These are phyloP conservation scores for Podospora anserina DNA, from an alignment of 495 filamentous ascomycete species.

Conservation along the genomic window DNA sequence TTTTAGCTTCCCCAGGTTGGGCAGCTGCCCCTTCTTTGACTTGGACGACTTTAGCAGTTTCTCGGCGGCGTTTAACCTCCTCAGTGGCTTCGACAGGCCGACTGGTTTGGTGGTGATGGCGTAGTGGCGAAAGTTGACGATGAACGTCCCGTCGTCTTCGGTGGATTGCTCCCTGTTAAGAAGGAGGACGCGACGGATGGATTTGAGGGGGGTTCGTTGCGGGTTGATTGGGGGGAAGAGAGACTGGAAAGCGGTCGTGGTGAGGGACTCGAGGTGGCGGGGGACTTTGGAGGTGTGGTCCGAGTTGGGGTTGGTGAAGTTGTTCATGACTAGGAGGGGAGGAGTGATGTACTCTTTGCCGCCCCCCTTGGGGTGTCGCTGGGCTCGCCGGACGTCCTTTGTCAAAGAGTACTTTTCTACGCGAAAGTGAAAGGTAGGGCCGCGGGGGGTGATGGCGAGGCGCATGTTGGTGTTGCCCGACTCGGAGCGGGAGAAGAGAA, in stretches of 20 bases:
- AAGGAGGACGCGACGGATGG: conserved; percentile 84
- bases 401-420: conserved; percentile 95
- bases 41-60: conserved; percentile 57
- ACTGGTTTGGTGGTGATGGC: conserved; percentile 86
- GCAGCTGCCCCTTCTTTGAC: conserved; percentile 66
- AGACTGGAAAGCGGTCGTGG: conserved; percentile 91
- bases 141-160: conserved; percentile 64
- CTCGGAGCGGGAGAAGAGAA: conserved; percentile 88
- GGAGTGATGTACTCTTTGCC: conserved; percentile 79
- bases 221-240: conserved; percentile 96
- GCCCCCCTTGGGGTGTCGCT: conserved; percentile 75
- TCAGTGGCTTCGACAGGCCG: conserved; percentile 75
- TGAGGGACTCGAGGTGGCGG: conserved; percentile 88
- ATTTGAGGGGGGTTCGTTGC: conserved; percentile 78
- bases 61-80: conserved; percentile 86
- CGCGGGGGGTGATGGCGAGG: conserved; percentile 81
- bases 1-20: conserved; percentile 83
- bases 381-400: conserved; percentile 78
- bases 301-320: conserved; percentile 71
- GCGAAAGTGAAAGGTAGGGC: conserved; percentile 88
- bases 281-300: conserved; percentile 62
- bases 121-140: conserved; percentile 91
- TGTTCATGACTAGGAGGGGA: conserved; percentile 97
- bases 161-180: conserved; percentile 71
- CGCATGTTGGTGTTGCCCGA: conserved; percentile 91